Base-by-base conservation (phyloP, 108 stramenopile genomes). In the Cyclotella atomus region DNA sequence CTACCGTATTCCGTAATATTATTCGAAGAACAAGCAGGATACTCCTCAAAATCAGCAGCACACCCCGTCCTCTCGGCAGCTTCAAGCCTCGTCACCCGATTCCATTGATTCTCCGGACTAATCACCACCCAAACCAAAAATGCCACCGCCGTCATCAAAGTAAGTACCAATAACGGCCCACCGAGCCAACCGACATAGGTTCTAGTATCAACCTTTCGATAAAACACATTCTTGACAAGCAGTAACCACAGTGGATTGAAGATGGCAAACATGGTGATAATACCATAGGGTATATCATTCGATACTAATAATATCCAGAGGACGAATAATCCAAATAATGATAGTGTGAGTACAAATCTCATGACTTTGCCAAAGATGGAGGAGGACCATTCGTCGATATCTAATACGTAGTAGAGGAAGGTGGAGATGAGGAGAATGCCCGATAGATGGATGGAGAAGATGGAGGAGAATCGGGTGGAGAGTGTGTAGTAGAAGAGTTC, bases 181-280 rank as follows among this genome's bases (percentile, higher is more conserved):
- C 69, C 52, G 8, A 83, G 55, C 84, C 87, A 83, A 16, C 70
- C 50, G 3, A 87, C 43, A 59, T 70, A 87, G 33, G 55, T 52
- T 60, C 82, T 71, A 4, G 81, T 72, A 20, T 70, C 64, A 3
- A 45, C 32, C 2, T 62, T 30, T 57, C 59, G 21, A 44, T 81
- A 86, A 34, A 83, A 81, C 2, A 83, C 14, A 16, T 29, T 52
- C 59, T 84, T 79, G 16, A 83, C 73, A 16, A 69, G 28, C 8
- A 87, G 57, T 20, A 87, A 63, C 82, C 82, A 87, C n/a, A 76
- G 38, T 14, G 84, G 83, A 30, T 84, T 83, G 47, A 83, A 49
- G 1, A 84, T 28, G 34, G 73, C 66, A 65, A 76, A 85, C 44
- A 88, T 60, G 52, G 76, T 57, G 54, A 88, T 85, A 19, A 83